phyloP scores from a whole-genome alignment of 2,329 filamentous ascomycete genomes.

The Hypoxylon sp. region DNA sequence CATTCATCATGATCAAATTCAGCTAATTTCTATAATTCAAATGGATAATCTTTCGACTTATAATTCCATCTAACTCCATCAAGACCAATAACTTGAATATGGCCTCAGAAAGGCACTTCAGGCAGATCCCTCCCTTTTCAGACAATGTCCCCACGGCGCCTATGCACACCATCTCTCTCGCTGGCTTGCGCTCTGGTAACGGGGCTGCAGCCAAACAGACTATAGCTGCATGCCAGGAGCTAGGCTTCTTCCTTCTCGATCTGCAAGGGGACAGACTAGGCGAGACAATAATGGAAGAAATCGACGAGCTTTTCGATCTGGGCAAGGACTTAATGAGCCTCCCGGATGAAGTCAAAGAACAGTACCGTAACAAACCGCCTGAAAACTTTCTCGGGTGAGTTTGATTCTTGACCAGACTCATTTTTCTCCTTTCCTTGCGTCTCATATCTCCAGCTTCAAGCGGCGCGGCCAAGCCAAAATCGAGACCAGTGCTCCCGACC shows the following conservation, averaged over 20 bases:
- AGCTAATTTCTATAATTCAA: neutral
- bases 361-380: neutral
- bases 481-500: conserved; percentile 42
- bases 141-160: conserved; percentile 19
- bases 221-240: conserved; percentile 15
- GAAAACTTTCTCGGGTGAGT: conserved; percentile 19
- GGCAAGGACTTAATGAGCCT: neutral
- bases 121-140: conserved; percentile 7
- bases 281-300: conserved; percentile 14
- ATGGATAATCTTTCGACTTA: neutral
- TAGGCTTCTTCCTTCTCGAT: conserved; percentile 20
- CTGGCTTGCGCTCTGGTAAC: conserved; percentile 1
- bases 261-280: conserved; percentile 15
- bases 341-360: neutral
- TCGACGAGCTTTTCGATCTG: conserved; percentile 14
- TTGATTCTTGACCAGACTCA: neutral
- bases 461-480: conserved; percentile 8
- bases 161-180: neutral
- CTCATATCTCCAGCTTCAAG: neutral
- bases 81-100: neutral
- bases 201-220: conserved; percentile 4
- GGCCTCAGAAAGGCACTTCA: conserved; percentile 2
- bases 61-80: neutral
- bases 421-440: neutral
- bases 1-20: neutral